Percentiles rank a stretch among this genome's conserved stretches.
Conservation (phyloP, 768 basidiomycete genomes). For the Paxillus involutus region DNA sequence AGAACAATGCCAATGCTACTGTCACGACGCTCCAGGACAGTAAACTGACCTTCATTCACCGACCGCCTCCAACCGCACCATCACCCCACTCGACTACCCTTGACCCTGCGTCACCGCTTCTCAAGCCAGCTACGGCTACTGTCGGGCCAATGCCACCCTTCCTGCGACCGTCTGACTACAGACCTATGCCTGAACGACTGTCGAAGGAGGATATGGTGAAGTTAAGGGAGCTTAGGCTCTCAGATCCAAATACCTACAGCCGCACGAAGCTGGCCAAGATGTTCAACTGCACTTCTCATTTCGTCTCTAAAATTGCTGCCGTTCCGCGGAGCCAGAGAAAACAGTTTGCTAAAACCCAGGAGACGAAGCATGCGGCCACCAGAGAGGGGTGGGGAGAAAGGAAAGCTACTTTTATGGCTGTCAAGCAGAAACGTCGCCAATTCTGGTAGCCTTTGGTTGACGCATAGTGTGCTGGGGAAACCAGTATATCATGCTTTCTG, state of each 20-base stretch:
- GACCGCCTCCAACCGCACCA: conserved; percentile 78
- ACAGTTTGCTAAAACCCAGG: conserved; percentile 41
- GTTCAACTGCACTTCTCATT: conserved; percentile 71
- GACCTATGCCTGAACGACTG: conserved; percentile 37
- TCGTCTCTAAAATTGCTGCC: conserved; percentile 65
- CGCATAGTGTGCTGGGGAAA: background rate
- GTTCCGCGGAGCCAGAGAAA: conserved; percentile 52
- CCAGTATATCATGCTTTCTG: background rate
- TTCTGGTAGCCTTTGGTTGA: conserved; percentile 55
- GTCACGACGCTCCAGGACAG: conserved; percentile 52
- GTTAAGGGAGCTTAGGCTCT: conserved; percentile 56
- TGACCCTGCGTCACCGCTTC: conserved; percentile 69
- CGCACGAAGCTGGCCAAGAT: conserved; percentile 67
- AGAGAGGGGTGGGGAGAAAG: conserved; percentile 72
- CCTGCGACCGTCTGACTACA: conserved; percentile 41
- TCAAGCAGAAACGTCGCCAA: conserved; percentile 63
- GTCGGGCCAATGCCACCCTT: conserved; percentile 46
- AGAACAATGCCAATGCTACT: conserved; percentile 49
- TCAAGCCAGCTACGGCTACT: conserved; percentile 39
- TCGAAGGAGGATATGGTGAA: conserved; percentile 53
- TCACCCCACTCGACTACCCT: conserved; percentile 71
- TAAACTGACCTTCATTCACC: conserved; percentile 76
- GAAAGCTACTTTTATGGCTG: conserved; percentile 59
- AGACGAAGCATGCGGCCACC: conserved; percentile 44
- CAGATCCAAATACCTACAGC: conserved; percentile 60